Base-by-base conservation (phyloP, 2,329 filamentous ascomycete species). In the Malbranchea zuffiana region DNA sequence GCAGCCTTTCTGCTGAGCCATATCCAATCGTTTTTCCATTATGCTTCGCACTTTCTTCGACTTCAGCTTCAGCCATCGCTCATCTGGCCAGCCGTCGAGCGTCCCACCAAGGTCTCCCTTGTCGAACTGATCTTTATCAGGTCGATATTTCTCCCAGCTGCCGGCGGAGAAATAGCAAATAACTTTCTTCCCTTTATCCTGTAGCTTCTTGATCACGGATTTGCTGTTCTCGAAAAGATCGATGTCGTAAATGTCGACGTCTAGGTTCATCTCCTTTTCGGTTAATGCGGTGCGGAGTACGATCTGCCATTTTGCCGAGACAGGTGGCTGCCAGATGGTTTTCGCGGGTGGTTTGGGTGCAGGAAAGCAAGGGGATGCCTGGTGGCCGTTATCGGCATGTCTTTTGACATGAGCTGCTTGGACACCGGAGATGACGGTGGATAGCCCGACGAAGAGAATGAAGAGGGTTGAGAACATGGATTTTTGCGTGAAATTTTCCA, bases 101-200 rank as follows among this genome's bases (percentile, higher is more conserved):
- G 57, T 55, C 3, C 67, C 65, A 13, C 79, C 80, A 27, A 75
- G 53, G 45, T 82, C 79, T 0, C 57, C 53, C 1, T 62, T 44
- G 5, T 60, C 50, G 50, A 82, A 83, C 4, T 70, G 48, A 19
- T 50, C 51, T 12, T 67, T 65, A 51, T 84, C 80, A 1, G 66
- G 57, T 3, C 80, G 68, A 61, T 69, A 74, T 35, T 74, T 53
- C 56, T 85, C 80, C 47, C 71, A 82, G 5, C 73, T 78, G 1
- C 80, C 80, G 0, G 77, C 78, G 35, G 74, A 79, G 61, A 84
- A 84, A 59, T 85, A 85, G 62, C 80, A 85, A 41, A 84, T 77
- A 37, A 82, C 72, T 43, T 71, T 75, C 50, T 72, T 72, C n/a
- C n/a, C n/a, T 18, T 65, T 49, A 3, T 47, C 44, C 27, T 76